Conservation (phyloP, 768 basidiomycete genomes). For the Inosperma sp. region DNA sequence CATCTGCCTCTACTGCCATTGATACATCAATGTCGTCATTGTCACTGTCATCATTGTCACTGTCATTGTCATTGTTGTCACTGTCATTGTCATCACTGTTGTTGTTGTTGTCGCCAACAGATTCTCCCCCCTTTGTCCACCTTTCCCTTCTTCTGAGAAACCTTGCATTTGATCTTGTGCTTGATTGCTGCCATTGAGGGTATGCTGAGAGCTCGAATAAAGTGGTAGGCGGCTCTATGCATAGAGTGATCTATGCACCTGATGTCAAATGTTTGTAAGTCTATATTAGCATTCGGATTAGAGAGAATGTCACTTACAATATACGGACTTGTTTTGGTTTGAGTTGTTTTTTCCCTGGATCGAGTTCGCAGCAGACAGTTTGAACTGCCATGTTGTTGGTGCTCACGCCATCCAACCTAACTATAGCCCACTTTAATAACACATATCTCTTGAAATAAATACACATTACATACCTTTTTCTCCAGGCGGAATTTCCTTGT, state of each 20-base stretch:
- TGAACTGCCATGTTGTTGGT: constrained; percentile 14
- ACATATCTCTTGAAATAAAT: not conserved
- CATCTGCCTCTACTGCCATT: constrained; percentile 12
- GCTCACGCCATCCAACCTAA: constrained; percentile 12
- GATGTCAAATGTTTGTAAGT: not conserved
- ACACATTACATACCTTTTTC: constrained; percentile 9
- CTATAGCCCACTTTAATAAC: constrained; percentile 2
- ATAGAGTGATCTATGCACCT: constrained; percentile 18
- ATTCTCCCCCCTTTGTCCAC: too few species aligned
- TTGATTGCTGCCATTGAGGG: not conserved
- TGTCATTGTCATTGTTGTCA: constrained; percentile 1
- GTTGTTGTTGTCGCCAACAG: too few species aligned
- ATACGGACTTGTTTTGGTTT: constrained; percentile 11
- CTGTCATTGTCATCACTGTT: constrained; percentile 9
- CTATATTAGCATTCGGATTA: not conserved
- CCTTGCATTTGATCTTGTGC: not conserved
- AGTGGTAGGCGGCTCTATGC: constrained; percentile 14
- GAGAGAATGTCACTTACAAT: constrained; percentile 1
- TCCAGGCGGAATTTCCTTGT: constrained; percentile 12
- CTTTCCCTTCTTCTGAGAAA: not conserved
- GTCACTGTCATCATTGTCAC: constrained; percentile 14
- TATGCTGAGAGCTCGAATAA: constrained; percentile 12
- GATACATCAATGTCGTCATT: constrained; percentile 12
- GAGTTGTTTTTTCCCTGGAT: not conserved
- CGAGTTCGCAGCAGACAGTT: constrained; percentile 8